phyloP scores from a whole-genome alignment of 495 filamentous ascomycete species.

The Penicillium arizonense region DNA sequence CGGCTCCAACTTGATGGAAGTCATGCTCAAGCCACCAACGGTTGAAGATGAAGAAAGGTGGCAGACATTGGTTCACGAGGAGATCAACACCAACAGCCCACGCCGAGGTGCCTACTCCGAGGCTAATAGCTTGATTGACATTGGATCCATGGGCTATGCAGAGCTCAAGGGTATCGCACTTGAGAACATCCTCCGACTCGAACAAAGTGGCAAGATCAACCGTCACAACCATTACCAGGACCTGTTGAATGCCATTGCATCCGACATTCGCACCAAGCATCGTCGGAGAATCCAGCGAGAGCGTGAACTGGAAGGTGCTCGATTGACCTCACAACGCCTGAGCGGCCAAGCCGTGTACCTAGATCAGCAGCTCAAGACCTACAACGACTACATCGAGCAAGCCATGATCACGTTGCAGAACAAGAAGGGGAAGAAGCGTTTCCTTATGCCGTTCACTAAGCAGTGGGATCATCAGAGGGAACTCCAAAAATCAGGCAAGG shows the following conservation, averaged over 20 bases:
- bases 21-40: constrained; percentile 85
- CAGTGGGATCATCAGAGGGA: constrained; percentile 98
- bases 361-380: constrained; percentile 91
- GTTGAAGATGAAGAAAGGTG: constrained; percentile 88
- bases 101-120: constrained; percentile 88
- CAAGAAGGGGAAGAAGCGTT: constrained; percentile 93
- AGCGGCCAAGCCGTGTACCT: constrained; percentile 91
- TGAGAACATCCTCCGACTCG: constrained; percentile 89
- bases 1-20: constrained; percentile 88
- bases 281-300: constrained; percentile 85
- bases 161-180: constrained; percentile 90
- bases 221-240: constrained; percentile 96
- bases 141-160: constrained; percentile 85
- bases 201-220: constrained; percentile 79
- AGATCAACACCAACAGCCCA: constrained; percentile 66
- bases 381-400: constrained; percentile 99
- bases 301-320: constrained; percentile 85
- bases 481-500: constrained; percentile 82
- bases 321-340: constrained; percentile 76
- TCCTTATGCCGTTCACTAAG: constrained; percentile 95
- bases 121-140: constrained; percentile 78
- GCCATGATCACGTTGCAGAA: constrained; percentile 98
- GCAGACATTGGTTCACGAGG: constrained; percentile 78
- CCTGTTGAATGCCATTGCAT: constrained; percentile 90
- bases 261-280: constrained; percentile 97